phyloP scores from a whole-genome alignment of 2,329 filamentous ascomycete genomes.

The Sporothrix dimorphospora region DNA sequence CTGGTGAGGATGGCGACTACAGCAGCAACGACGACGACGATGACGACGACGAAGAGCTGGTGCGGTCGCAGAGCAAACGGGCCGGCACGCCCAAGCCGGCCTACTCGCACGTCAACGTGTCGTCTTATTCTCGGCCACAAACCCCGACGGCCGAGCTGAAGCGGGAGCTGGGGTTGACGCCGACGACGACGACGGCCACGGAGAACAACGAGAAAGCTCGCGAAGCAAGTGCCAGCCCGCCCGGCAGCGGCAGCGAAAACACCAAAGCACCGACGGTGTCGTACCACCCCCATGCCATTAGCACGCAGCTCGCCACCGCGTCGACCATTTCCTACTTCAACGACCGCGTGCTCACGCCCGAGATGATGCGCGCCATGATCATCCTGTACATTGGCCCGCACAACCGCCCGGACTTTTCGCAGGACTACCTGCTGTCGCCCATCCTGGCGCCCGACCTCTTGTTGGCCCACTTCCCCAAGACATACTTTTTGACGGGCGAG shows the following conservation, averaged over 20 bases:
- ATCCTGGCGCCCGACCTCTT: conserved; percentile 85
- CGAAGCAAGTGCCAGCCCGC: background rate
- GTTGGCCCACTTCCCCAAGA: conserved; percentile 86
- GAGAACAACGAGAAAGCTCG: background rate
- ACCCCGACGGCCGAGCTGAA: background rate
- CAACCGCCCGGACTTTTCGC: conserved; percentile 87
- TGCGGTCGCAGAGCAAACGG: background rate
- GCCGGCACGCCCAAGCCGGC: conserved; percentile 30
- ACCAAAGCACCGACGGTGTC: conserved; percentile 43
- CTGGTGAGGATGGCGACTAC: background rate
- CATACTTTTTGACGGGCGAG: conserved; percentile 92
- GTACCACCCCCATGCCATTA: conserved; percentile 62
- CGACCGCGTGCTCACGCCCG: conserved; percentile 88
- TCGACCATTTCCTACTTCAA: conserved; percentile 99
- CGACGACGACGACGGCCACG: background rate
- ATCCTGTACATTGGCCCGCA: conserved; percentile 95
- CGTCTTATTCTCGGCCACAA: conserved; percentile 23
- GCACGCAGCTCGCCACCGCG: conserved; percentile 87
- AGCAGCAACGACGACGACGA: conserved; percentile 17
- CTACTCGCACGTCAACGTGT: conserved; percentile 32
- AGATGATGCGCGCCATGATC: conserved; percentile 99
- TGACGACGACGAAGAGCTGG: conserved; percentile 14
- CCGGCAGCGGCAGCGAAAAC: background rate
- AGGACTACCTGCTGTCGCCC: conserved; percentile 88
- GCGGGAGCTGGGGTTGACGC: background rate